A percentile compares a stretch with the other conserved stretches of the same genome.
Evolutionary conservation across 306 rosid genomes (phyloP).

Genomic region (Pueraria montana): DNA sequence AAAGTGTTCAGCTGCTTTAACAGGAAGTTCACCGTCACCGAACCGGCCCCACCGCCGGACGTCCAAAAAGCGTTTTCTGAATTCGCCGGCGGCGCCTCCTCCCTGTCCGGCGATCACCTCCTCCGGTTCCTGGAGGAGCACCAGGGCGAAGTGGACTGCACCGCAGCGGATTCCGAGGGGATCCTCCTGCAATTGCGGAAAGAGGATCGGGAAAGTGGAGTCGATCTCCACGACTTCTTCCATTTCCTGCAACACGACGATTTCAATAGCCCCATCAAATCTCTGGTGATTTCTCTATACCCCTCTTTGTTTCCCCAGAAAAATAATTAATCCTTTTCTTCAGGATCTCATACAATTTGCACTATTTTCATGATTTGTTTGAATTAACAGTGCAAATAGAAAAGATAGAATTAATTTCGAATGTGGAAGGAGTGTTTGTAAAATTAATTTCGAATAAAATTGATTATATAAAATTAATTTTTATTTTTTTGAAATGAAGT

Average conservation of each 20-base stretch:
- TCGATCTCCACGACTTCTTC: conserved; percentile 66
- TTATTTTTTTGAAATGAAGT: not conserved
- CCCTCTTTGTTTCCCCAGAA: not conserved
- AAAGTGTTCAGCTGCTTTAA: conserved; percentile 66
- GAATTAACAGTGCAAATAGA: too few species aligned
- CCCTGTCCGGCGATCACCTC: conserved; percentile 69
- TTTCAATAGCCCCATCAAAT: conserved; percentile 61
- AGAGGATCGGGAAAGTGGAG: conserved; percentile 2
- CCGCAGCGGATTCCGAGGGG: conserved; percentile 43
- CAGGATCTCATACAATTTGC: not conserved
- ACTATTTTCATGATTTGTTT: not conserved
- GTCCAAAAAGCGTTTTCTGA: conserved; percentile 58
- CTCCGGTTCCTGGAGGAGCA: conserved; percentile 62
- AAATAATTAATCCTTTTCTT: not conserved
- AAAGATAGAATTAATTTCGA: too few species aligned
- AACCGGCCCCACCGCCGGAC: conserved; percentile 65
- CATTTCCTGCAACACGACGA: conserved; percentile 57
- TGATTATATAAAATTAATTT: too few species aligned
- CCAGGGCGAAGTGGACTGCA: conserved; percentile 59
- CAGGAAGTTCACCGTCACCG: conserved; percentile 62
- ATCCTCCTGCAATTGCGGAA: conserved; percentile 44
- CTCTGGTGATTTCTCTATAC: conserved; percentile 53
- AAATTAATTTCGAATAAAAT: too few species aligned
- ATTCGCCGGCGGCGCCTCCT: conserved; percentile 52
- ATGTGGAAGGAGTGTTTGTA: too few species aligned